Evolutionary conservation across 2,329 filamentous ascomycete genomes (phyloP).

Genomic region (Ceratocystis huliohia): DNA sequence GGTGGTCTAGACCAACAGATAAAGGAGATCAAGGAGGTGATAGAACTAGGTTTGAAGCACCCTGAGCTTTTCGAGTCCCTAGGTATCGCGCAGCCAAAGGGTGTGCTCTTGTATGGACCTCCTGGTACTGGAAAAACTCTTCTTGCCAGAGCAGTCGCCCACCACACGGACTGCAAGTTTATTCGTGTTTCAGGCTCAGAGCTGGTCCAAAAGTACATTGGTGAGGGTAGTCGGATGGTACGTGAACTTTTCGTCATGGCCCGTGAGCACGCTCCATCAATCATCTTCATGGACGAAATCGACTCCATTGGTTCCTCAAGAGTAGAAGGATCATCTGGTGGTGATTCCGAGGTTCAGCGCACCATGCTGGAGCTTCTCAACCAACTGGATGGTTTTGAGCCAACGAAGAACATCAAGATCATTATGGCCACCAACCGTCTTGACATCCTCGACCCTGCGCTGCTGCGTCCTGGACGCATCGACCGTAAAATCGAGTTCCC

Average conservation of each 20-base stretch:
- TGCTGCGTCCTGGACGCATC: constrained; percentile 91
- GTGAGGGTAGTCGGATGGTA: constrained; percentile 95
- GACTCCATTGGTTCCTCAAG: constrained; percentile 96
- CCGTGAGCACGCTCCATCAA: constrained; percentile 89
- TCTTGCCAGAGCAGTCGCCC: constrained; percentile 84
- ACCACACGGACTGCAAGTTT: constrained; percentile 98
- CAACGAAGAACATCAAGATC: constrained; percentile 99
- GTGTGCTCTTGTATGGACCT: constrained; percentile 89
- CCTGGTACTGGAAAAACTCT: constrained; percentile 96
- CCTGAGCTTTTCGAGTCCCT: constrained; percentile 98
- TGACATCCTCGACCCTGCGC: constrained; percentile 89
- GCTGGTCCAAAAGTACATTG: constrained; percentile 97
- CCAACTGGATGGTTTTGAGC: constrained; percentile 96
- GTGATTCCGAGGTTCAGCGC: constrained; percentile 94
- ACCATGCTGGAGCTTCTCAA: constrained; percentile 98
- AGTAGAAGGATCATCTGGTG: constrained; percentile 87
- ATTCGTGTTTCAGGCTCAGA: constrained; percentile 94
- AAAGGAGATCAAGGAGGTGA: constrained; percentile 99
- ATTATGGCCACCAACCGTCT: constrained; percentile 99
- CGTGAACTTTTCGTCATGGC: constrained; percentile 99
- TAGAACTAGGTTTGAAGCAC: constrained; percentile 95
- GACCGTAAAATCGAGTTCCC: constrained; percentile 99
- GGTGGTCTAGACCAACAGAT: constrained; percentile 97
- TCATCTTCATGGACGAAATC: constrained; percentile 99
- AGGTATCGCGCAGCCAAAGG: constrained; percentile 95